Conservation (phyloP, 176 grass and related monocot species). For the Oryza brachyantha region DNA sequence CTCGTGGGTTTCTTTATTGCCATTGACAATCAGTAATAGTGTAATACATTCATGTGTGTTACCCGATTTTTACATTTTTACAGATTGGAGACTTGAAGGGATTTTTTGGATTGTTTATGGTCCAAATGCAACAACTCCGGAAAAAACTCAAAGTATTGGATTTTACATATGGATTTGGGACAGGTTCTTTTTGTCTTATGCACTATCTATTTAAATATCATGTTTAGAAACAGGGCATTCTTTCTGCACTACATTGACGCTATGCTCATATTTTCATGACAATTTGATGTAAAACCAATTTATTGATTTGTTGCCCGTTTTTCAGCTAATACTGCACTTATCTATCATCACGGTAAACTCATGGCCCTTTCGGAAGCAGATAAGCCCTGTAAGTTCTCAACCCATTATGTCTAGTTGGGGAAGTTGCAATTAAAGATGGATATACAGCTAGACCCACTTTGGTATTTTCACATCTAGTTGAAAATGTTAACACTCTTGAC, state of each 20-base stretch:
- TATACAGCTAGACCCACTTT: not conserved
- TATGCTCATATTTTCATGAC: not conserved
- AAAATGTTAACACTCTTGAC: not conserved
- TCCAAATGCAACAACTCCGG: constrained; percentile 80
- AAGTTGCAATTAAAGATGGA: not conserved
- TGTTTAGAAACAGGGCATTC: not conserved
- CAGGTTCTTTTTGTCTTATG: constrained; percentile 51
- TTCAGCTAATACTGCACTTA: constrained; percentile 86
- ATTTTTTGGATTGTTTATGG: constrained; percentile 92
- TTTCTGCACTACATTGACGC: not conserved
- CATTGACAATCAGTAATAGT: not conserved
- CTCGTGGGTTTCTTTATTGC: not conserved
- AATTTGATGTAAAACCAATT: not conserved
- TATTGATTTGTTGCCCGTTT: not conserved
- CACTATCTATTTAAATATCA: not conserved
- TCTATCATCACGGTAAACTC: constrained; percentile 97
- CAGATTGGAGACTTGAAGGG: constrained; percentile 96
- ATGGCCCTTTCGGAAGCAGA: constrained; percentile 86
- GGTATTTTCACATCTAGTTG: not conserved
- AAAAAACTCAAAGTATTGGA: constrained; percentile 79
- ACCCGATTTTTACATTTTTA: constrained; percentile 1
- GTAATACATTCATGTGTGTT: not conserved
- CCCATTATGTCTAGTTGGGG: not conserved
- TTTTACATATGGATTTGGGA: constrained; percentile 76
- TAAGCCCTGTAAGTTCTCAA: constrained; percentile 84